phyloP scores from a whole-genome alignment of 345 rosid species.

The Mercurialis annua region DNA sequence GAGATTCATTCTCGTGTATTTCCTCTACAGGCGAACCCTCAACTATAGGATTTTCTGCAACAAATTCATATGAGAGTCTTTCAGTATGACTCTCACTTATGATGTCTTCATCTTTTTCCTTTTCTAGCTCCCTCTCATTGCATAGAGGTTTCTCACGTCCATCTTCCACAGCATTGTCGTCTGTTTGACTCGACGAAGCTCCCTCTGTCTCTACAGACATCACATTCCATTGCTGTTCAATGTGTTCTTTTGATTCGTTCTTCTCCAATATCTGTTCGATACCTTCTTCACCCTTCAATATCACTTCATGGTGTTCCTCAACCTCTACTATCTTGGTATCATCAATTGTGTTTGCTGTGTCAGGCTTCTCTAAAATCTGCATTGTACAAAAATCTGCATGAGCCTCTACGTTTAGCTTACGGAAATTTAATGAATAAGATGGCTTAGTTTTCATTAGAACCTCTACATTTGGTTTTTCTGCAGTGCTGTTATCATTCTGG shows the following conservation, averaged over 20 bases:
- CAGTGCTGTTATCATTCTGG: conserved; percentile 5
- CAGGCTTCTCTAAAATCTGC: conserved; percentile 1
- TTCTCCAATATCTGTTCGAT: not conserved
- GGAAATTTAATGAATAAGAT: not conserved
- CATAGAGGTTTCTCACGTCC: not conserved
- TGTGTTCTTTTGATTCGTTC: not conserved
- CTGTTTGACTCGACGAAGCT: not conserved
- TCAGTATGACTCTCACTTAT: not conserved
- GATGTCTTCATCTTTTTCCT: conserved; percentile 7
- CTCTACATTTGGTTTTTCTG: conserved; percentile 13
- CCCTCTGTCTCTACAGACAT: not conserved
- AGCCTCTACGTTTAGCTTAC: too few species aligned
- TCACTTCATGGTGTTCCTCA: not conserved
- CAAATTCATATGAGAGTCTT: conserved; percentile 5
- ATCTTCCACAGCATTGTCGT: conserved; percentile 6
- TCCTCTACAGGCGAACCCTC: not conserved
- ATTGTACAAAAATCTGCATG: not conserved
- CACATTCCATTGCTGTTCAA: not conserved
- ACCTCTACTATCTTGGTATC: not conserved
- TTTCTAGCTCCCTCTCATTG: conserved; percentile 5
- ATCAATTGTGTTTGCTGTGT: not conserved
- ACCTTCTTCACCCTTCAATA: not conserved
- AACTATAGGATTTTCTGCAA: conserved; percentile 3
- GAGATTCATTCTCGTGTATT: conserved; percentile 1
- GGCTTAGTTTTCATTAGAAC: conserved; percentile 3